Percentiles rank a stretch among this genome's conserved stretches.
phyloP scores from a whole-genome alignment of 192 early-diverging fungal genomes.

The Martensiomyces pterosporus region DNA sequence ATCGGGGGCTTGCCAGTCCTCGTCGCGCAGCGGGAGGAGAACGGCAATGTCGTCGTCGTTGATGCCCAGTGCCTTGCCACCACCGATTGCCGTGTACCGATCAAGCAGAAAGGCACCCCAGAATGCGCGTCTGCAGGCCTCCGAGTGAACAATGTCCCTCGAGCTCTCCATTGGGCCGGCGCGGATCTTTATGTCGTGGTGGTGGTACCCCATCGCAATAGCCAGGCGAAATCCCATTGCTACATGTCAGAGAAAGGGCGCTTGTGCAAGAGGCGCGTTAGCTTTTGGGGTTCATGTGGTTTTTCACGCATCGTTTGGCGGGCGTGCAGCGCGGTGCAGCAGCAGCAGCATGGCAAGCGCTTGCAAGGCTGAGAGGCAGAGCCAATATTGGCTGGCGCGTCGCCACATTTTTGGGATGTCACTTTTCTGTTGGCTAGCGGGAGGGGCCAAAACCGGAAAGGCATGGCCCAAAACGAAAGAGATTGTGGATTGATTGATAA shows the following conservation, averaged over 20 bases:
- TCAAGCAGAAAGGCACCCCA: slow-evolving; percentile 47
- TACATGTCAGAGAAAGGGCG: slow-evolving; percentile 9
- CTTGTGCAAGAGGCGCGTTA: neutral
- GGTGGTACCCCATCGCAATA: slow-evolving; percentile 52
- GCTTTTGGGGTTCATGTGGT: too few relatives aligned
- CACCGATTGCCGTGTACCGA: slow-evolving; percentile 47
- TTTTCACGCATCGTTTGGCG: too few relatives aligned
- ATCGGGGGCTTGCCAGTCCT: slow-evolving; percentile 30
- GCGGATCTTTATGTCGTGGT: slow-evolving; percentile 37
- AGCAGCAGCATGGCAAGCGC: too few relatives aligned
- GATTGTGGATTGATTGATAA: too few relatives aligned
- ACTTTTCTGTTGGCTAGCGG: too few relatives aligned
- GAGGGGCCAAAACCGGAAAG: too few relatives aligned
- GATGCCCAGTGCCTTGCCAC: slow-evolving; percentile 49
- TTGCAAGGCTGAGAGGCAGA: too few relatives aligned
- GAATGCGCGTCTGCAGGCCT: slow-evolving; percentile 46
- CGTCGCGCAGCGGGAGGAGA: slow-evolving; percentile 33
- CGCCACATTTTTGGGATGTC: too few relatives aligned
- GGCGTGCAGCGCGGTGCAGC: too few relatives aligned
- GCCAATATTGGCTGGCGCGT: too few relatives aligned
- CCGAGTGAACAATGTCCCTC: slow-evolving; percentile 32
- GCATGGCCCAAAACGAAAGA: too few relatives aligned
- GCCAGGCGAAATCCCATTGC: slow-evolving; percentile 52
- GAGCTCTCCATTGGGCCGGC: slow-evolving; percentile 34
- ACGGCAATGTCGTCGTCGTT: slow-evolving; percentile 48